These are phyloP conservation scores for Saccharomycopsis fodiens DNA, from an alignment of 805 yeast species.

Conservation along the genomic window DNA sequence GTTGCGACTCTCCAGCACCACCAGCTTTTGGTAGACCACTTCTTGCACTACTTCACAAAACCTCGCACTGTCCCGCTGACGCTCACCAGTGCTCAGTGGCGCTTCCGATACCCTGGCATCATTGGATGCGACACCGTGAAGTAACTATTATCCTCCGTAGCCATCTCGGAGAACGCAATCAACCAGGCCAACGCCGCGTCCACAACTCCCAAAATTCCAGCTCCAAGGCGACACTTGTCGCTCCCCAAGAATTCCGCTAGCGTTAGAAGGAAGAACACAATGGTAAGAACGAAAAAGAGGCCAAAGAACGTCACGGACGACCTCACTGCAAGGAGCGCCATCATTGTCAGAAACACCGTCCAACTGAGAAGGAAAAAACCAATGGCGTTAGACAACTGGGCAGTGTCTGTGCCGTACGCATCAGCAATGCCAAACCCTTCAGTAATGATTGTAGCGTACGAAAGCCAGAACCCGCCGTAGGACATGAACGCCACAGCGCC, in stretches of 20 bases:
- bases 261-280: neutral
- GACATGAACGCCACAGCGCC: constrained; percentile 43
- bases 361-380: constrained; percentile 44
- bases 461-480: constrained; percentile 61
- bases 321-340: neutral
- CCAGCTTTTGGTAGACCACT: too few relatives aligned
- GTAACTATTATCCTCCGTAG: neutral
- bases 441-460: constrained; percentile 49
- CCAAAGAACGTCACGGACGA: neutral
- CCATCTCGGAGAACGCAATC: neutral
- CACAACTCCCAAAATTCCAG: neutral
- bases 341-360: constrained; percentile 34
- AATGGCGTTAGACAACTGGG: constrained; percentile 33
- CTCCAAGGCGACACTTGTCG: neutral
- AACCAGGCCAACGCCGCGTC: neutral
- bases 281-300: neutral
- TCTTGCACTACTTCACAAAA: too few relatives aligned
- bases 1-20: too few relatives aligned
- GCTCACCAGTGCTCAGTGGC: too few relatives aligned
- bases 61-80: too few relatives aligned
- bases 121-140: neutral
- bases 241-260: neutral
- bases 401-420: constrained; percentile 32
- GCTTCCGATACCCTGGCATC: neutral
- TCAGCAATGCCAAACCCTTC: constrained; percentile 43